These are phyloP conservation scores for Lactuca saligna DNA, from an alignment of 129 eudicot genomes.

Conservation along the genomic window DNA sequence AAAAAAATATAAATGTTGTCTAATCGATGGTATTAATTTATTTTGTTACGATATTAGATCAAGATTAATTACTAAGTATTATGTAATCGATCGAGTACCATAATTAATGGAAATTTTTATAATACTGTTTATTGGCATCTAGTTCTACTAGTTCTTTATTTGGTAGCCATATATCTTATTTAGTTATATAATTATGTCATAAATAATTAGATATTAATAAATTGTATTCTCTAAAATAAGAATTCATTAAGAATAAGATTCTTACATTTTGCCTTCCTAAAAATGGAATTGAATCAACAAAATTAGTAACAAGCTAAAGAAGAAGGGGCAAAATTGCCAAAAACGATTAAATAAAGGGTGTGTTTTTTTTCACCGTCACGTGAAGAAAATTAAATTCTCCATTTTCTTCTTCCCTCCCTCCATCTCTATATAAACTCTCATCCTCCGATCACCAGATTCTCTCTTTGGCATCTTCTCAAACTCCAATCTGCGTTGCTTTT, in stretches of 20 bases:
- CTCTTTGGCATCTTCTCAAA: constrained; percentile 22
- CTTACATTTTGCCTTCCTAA: too few relatives aligned
- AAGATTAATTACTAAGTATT: too few relatives aligned
- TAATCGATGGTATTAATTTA: too few relatives aligned
- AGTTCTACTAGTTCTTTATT: too few relatives aligned
- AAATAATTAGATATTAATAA: too few relatives aligned
- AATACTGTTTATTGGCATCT: too few relatives aligned
- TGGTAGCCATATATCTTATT: background rate
- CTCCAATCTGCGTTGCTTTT: constrained; percentile 28
- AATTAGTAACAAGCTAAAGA: background rate
- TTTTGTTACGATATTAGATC: too few relatives aligned
- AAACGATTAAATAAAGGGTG: background rate
- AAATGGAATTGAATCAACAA: background rate
- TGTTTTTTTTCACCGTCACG: background rate
- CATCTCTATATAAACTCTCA: constrained; percentile 14
- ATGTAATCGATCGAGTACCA: too few relatives aligned
- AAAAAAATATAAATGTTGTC: too few relatives aligned
- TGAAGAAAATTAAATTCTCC: constrained; percentile 20
- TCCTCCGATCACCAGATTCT: constrained; percentile 40
- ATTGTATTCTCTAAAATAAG: background rate
- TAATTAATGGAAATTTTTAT: too few relatives aligned
- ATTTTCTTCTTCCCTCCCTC: constrained; percentile 33
- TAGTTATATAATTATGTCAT: too few relatives aligned
- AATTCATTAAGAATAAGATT: background rate
- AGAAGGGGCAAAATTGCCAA: background rate